phyloP scores from a whole-genome alignment of 1,139 yeast genomes.

The Hyphopichia buzzinii region DNA sequence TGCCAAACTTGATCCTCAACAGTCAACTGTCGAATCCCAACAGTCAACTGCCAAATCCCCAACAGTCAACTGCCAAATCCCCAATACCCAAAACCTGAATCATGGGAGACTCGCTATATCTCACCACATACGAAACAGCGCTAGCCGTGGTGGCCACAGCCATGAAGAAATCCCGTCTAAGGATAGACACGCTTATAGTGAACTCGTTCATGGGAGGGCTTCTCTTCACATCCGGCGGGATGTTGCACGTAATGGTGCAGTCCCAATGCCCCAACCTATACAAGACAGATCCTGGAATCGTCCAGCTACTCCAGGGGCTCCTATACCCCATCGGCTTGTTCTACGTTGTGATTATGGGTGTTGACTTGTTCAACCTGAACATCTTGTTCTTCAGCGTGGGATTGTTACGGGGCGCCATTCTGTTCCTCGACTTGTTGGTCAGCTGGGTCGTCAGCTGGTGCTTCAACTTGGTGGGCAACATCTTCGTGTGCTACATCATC shows the following conservation, averaged over 20 bases:
- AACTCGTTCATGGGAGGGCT: slow-evolving; percentile 72
- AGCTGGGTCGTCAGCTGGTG: slow-evolving; percentile 71
- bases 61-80: no score
- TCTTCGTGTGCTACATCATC: slow-evolving; percentile 64
- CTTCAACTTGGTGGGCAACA: slow-evolving; percentile 59
- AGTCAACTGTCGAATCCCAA: no score
- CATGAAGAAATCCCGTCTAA: slow-evolving; percentile 73
- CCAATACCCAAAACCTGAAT: background rate
- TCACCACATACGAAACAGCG: slow-evolving; percentile 78
- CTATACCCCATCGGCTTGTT: slow-evolving; percentile 69
- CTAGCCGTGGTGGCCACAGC: slow-evolving; percentile 79
- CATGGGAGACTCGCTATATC: slow-evolving; percentile 55
- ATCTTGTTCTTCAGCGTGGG: slow-evolving; percentile 69
- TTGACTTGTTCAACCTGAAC: slow-evolving; percentile 72
- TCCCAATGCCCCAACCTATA: slow-evolving; percentile 46
- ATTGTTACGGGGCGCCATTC: slow-evolving; percentile 64
- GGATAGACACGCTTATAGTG: slow-evolving; percentile 52
- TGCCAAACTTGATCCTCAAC: no score
- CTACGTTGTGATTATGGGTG: slow-evolving; percentile 70
- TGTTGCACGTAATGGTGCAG: slow-evolving; percentile 59
- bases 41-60: no score
- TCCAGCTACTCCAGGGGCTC: slow-evolving; percentile 52
- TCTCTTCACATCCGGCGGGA: slow-evolving; percentile 69
- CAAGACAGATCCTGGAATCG: slow-evolving; percentile 50
- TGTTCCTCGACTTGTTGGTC: slow-evolving; percentile 56